These are phyloP conservation scores for Cladophialophora bantiana DNA, from an alignment of 2,329 filamentous ascomycete species.

Conservation along the genomic window DNA sequence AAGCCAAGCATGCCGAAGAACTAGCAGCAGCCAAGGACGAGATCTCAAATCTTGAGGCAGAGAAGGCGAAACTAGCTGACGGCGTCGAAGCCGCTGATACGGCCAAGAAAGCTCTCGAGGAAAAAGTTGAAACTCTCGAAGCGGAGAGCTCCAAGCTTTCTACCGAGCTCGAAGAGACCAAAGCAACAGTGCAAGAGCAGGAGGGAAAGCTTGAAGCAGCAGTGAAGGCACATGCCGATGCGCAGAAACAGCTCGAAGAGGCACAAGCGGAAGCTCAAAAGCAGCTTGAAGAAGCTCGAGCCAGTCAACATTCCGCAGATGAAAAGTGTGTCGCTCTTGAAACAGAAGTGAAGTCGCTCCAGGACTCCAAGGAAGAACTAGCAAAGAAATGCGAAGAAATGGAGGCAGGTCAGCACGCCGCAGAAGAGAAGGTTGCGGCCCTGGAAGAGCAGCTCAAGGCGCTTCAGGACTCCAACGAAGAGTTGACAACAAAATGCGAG, in stretches of 20 bases:
- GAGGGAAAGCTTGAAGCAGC: slow-evolving; percentile 15
- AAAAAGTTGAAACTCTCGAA: slow-evolving; percentile 21
- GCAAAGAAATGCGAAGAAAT: slow-evolving; percentile 19
- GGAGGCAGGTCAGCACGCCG: background rate
- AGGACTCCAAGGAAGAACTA: slow-evolving; percentile 21
- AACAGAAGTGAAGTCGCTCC: slow-evolving; percentile 11
- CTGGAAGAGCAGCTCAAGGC: slow-evolving; percentile 13
- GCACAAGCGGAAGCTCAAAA: slow-evolving; percentile 1
- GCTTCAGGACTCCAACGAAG: background rate
- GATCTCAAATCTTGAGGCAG: slow-evolving; percentile 22
- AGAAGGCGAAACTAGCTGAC: slow-evolving; percentile 24
- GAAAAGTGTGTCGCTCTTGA: slow-evolving; percentile 3
- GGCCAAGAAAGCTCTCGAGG: slow-evolving; percentile 9
- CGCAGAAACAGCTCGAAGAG: slow-evolving; percentile 22
- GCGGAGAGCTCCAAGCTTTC: slow-evolving; percentile 20
- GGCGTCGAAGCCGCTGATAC: slow-evolving; percentile 15
- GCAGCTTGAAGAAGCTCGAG: slow-evolving; percentile 20
- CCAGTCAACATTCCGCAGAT: slow-evolving; percentile 1
- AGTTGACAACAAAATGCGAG: background rate
- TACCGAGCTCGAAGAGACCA: slow-evolving; percentile 18
- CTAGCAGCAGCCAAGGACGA: slow-evolving; percentile 15
- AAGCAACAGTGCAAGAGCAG: slow-evolving; percentile 6
- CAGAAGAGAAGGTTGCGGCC: background rate
- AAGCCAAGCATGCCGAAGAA: slow-evolving; percentile 25
- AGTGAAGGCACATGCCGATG: slow-evolving; percentile 14